Evolutionary conservation across 345 rosid genomes (phyloP).

Genomic region (Rhizophora apiculata): DNA sequence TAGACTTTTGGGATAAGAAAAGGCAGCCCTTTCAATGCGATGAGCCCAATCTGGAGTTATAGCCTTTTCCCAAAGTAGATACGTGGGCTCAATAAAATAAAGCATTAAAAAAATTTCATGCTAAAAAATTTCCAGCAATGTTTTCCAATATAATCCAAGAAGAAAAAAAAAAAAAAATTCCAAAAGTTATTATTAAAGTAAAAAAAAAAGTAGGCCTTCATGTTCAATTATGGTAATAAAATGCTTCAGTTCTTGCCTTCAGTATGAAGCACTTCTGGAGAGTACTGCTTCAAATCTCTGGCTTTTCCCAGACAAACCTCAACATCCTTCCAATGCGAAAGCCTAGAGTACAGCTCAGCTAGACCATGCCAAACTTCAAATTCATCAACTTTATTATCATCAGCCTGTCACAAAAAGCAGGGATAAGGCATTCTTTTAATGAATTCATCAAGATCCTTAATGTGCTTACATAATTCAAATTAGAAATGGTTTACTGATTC

Average conservation of each 20-base stretch:
- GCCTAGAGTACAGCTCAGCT: constrained; percentile 73
- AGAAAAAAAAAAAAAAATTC: too few relatives aligned
- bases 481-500: neutral
- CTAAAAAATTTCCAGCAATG: neutral
- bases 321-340: constrained; percentile 88
- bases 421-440: constrained; percentile 6
- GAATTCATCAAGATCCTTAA: neutral
- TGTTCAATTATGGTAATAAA: constrained; percentile 3
- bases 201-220: neutral
- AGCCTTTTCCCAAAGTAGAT: neutral
- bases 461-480: neutral
- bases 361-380: constrained; percentile 96
- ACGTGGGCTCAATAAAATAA: neutral
- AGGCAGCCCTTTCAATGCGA: neutral
- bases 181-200: neutral
- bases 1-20: neutral
- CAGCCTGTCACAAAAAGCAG: constrained; percentile 36
- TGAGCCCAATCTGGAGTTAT: neutral
- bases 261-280: constrained; percentile 62
- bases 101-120: neutral
- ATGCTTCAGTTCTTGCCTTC: constrained; percentile 59
- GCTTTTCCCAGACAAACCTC: constrained; percentile 79
- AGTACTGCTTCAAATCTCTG: constrained; percentile 65
- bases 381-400: constrained; percentile 63
- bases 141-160: too few relatives aligned